phyloP scores from a whole-genome alignment of 768 basidiomycete species.

The Psilocybe sp. region DNA sequence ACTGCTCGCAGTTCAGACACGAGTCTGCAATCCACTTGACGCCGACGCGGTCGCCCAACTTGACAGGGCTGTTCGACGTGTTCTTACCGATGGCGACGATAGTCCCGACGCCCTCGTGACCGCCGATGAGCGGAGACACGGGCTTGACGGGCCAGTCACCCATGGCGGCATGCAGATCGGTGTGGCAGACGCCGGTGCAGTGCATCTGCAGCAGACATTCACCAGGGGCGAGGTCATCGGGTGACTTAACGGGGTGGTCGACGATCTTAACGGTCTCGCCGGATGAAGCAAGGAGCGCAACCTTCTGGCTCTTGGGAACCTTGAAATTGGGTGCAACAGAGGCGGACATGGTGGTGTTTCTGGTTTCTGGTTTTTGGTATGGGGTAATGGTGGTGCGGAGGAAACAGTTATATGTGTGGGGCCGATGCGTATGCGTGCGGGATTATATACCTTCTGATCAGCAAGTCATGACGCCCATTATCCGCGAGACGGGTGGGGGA shows the following conservation, averaged over 20 bases:
- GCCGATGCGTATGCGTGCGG: too few relatives aligned
- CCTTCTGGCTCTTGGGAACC: conserved; percentile 40
- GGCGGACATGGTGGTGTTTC: conserved; percentile 2
- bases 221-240: conserved; percentile 56
- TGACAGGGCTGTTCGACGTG: conserved; percentile 57
- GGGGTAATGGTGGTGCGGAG: too few relatives aligned
- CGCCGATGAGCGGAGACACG: conserved; percentile 68
- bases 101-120: conserved; percentile 82
- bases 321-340: conserved; percentile 2
- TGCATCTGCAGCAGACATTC: conserved; percentile 76
- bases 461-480: too few relatives aligned
- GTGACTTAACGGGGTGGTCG: conserved; percentile 56
- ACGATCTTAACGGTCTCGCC: conserved; percentile 34
- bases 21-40: conserved; percentile 80
- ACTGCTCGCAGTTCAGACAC: conserved; percentile 72
- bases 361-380: too few relatives aligned
- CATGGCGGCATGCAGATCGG: conserved; percentile 72
- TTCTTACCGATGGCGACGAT: conserved; percentile 77
- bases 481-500: too few relatives aligned
- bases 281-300: conserved; percentile 36
- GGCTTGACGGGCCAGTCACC: conserved; percentile 82
- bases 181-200: conserved; percentile 85
- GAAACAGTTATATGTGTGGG: too few relatives aligned
- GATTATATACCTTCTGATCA: too few relatives aligned
- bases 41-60: conserved; percentile 78